Evolutionary conservation across 257 asterid genomes (phyloP).

Genomic region (Capsicum baccatum): DNA sequence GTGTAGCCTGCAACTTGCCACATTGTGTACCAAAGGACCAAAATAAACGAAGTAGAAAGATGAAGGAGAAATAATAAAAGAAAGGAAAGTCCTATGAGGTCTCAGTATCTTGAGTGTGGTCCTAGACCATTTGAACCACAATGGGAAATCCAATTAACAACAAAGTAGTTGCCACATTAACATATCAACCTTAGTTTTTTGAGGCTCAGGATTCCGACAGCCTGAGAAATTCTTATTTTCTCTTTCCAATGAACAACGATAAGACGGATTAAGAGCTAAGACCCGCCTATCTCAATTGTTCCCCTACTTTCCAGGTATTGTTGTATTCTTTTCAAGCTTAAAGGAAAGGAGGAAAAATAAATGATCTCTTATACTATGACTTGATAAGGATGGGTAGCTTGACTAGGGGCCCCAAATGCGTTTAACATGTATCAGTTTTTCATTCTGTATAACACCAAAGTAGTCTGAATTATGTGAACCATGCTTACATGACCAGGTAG

Average conservation of each 20-base stretch:
- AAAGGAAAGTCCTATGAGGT: conserved; percentile 21
- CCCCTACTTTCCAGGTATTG: not conserved
- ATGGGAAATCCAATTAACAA: conserved; percentile 8
- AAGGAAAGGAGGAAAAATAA: not conserved
- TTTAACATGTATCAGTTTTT: not conserved
- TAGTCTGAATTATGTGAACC: conserved; percentile 21
- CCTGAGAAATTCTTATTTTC: conserved; percentile 16
- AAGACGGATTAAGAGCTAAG: not conserved
- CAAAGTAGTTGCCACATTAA: conserved; percentile 13
- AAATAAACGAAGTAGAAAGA: conserved; percentile 4
- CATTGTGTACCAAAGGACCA: conserved; percentile 3
- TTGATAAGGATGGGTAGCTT: not conserved
- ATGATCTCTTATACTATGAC: conserved; percentile 5
- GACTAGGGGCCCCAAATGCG: not conserved
- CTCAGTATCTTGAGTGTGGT: conserved; percentile 5
- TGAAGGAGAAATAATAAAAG: conserved; percentile 15
- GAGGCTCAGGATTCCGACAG: not conserved
- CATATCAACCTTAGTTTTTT: not conserved
- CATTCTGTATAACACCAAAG: not conserved
- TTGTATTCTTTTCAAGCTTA: not conserved
- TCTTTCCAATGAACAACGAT: not conserved
- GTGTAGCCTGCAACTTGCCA: not conserved
- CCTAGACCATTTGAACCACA: conserved; percentile 7
- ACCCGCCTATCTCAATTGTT: not conserved
- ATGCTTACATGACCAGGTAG: conserved; percentile 16